Conservation (phyloP, 1,139 yeast genomes). For the Candida sp. region DNA sequence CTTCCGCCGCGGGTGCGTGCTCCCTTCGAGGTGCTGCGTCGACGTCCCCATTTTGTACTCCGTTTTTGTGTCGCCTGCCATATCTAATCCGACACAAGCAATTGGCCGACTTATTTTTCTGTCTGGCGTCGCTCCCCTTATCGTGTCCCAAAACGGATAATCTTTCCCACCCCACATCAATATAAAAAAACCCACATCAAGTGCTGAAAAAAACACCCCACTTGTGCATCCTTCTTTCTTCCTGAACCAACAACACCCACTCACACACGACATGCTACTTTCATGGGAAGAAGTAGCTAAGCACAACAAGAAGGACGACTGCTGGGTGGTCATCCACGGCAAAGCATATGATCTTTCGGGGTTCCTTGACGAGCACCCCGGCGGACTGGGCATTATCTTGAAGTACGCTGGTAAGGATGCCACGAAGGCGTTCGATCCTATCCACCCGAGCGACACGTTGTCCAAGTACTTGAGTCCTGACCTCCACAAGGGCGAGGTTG, state of each 20-base stretch:
- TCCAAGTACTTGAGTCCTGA: conserved; percentile 42
- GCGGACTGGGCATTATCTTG: conserved; percentile 55
- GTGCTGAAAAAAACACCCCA: not conserved
- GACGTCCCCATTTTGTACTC: no score
- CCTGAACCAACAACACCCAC: not conserved
- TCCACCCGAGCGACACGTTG: conserved; percentile 85
- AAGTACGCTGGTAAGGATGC: conserved; percentile 64
- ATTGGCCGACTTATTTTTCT: not conserved
- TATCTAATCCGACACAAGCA: not conserved
- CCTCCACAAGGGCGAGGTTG: conserved; percentile 38
- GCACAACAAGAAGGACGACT: conserved; percentile 45
- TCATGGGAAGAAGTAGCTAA: conserved; percentile 36
- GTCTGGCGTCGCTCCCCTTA: no score
- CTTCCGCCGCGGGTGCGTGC: no score
- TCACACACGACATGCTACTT: conserved; percentile 17
- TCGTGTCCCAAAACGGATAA: not conserved
- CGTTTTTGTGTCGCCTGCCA: not conserved
- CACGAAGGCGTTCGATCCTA: conserved; percentile 68
- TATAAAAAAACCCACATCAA: not conserved
- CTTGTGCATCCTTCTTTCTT: not conserved
- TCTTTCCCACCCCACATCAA: not conserved
- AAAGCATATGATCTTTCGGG: conserved; percentile 55
- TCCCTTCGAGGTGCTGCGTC: no score
- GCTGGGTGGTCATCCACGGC: conserved; percentile 60
- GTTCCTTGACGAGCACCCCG: conserved; percentile 56